Base-by-base conservation (phyloP, 495 filamentous ascomycete genomes). In the Hypoxylon intermedium region DNA sequence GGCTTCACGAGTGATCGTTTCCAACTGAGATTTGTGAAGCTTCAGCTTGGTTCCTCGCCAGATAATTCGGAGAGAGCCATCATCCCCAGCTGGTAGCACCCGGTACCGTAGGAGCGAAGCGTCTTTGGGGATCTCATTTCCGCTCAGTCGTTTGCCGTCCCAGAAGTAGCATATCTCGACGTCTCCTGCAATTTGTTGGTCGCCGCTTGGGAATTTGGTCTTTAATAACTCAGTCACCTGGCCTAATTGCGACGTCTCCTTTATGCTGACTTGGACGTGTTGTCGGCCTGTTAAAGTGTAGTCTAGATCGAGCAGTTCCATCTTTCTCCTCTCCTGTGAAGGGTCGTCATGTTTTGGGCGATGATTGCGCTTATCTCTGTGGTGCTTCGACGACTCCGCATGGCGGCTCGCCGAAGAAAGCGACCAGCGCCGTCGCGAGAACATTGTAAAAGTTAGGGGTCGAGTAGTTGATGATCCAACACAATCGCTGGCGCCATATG, bases 261-360 rank as follows among this genome's bases (percentile, higher is more conserved):
- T 62, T 5, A 58, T 15, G 12, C 15, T 11, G 19, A 56, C 47
- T 20, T 44, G 47, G 18, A 60, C 24, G 11, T 15, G 11, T 3
- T 18, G 40, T 13, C 66, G 48, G 34, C 33, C 18, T 6, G 48
- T 50, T 11, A 57, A 9, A 9, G 6, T 0, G 2, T 12, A 28
- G 40, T 68, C 66, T 20, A 68, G 37, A 24, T 68, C 66, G 26
- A 49, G 1, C 11, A 68, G 62, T 1, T 59, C 44, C 30, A 68
- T 58, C 19, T 33, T 57, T 46, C 38, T 67, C 30, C 30, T 24
- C 9, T 54, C 60, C 13, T 23, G 43, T n/a, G 50, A 11, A n/a
- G 49, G n/a, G 19, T 52, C 56, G 34, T 19, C 51, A 41, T 40
- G 50, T 4, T 4, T 38, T 6, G 40, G 26, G 23, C 31, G 51